Evolutionary conservation across 2,329 filamentous ascomycete species (phyloP).

Genomic region (Monosporascus sp.): DNA sequence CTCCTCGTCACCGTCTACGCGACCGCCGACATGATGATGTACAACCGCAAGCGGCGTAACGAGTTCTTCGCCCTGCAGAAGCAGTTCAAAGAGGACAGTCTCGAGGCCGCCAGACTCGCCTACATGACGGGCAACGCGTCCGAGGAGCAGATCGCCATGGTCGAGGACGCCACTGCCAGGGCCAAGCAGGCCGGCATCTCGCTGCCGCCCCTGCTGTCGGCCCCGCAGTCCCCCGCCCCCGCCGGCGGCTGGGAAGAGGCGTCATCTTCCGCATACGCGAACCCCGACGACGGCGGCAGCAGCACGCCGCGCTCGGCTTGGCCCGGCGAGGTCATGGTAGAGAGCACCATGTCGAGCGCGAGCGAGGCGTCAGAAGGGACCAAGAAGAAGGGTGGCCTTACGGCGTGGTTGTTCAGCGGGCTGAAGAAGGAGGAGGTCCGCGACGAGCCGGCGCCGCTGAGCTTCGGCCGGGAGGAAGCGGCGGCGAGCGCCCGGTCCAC

Average conservation of each 20-base stretch:
- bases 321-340: slow-evolving; percentile 18
- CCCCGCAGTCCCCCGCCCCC: slow-evolving; percentile 27
- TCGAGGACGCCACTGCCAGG: slow-evolving; percentile 50
- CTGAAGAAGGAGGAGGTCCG: slow-evolving; percentile 30
- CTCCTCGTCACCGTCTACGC: slow-evolving; percentile 54
- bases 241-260: slow-evolving; percentile 16
- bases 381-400: slow-evolving; percentile 20
- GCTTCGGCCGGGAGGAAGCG: slow-evolving; percentile 27
- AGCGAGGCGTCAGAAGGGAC: slow-evolving; percentile 9
- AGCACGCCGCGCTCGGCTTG: slow-evolving; percentile 11
- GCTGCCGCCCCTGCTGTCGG: slow-evolving; percentile 46
- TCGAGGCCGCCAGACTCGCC: slow-evolving; percentile 53
- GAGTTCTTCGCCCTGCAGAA: slow-evolving; percentile 54
- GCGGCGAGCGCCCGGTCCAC: slow-evolving; percentile 19
- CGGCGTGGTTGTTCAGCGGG: slow-evolving; percentile 34
- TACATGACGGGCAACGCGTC: slow-evolving; percentile 55
- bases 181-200: slow-evolving; percentile 41
- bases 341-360: slow-evolving; percentile 12
- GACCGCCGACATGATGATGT: slow-evolving; percentile 55
- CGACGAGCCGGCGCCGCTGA: slow-evolving; percentile 8
- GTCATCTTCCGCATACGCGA: too few species aligned
- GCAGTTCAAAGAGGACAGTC: slow-evolving; percentile 47
- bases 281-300: too few species aligned
- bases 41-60: slow-evolving; percentile 54
- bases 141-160: slow-evolving; percentile 49